phyloP scores from a whole-genome alignment of 2,329 filamentous ascomycete species.

The Parafenestella ontariensis region DNA sequence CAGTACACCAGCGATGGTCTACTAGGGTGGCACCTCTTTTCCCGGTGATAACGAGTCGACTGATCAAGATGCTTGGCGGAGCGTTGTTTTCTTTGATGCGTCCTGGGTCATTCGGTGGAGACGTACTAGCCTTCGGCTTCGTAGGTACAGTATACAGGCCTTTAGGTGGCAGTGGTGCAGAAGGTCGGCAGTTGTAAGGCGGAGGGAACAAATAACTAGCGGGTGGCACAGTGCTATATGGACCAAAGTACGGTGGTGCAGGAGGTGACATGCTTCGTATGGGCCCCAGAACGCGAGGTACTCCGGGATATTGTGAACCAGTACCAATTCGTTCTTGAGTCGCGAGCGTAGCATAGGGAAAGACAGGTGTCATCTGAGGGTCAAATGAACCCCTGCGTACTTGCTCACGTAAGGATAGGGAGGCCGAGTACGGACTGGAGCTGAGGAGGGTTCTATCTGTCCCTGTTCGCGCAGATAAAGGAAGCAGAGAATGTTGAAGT shows the following conservation, averaged over 20 bases:
- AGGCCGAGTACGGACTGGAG: not conserved
- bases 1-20: constrained; percentile 24
- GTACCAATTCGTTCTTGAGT: not conserved
- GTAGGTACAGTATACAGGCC: constrained; percentile 15
- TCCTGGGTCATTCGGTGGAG: constrained; percentile 3
- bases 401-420: not conserved
- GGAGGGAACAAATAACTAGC: not conserved
- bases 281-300: too few relatives aligned
- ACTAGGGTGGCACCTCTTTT: constrained; percentile 19
- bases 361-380: not conserved
- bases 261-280: not conserved
- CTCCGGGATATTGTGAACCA: not conserved
- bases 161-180: constrained; percentile 22
- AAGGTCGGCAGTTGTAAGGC: not conserved
- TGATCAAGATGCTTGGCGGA: constrained; percentile 8
- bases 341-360: not conserved
- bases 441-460: not conserved
- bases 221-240: not conserved
- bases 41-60: constrained; percentile 26
- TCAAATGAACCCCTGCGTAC: not conserved
- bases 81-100: not conserved
- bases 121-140: constrained; percentile 14
- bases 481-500: not conserved
- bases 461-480: not conserved
- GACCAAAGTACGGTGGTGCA: not conserved